Evolutionary conservation across 2,329 filamentous ascomycete genomes (phyloP), one percentile per base, ranked within the genome.

Genomic region (Fulvia fulva): DNA sequence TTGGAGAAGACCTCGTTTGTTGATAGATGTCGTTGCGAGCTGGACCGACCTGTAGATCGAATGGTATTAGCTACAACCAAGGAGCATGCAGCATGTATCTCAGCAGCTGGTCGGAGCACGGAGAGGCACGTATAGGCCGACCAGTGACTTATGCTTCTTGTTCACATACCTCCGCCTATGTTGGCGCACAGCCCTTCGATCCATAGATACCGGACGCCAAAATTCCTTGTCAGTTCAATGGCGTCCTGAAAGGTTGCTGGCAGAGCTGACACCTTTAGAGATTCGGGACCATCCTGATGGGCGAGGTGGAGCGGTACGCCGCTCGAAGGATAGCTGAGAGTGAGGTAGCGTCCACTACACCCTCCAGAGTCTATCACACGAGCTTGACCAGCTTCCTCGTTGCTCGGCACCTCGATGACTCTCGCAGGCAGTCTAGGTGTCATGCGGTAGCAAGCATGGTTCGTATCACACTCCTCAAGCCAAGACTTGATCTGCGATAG

Each of bases 161-260:
- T n/a, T n/a, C n/a, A n/a, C n/a, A n/a, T n/a, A n/a, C n/a, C n/a
- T n/a, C 11, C 28, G 28, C 11, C 28, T 6, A 5, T 5, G 28
- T 11, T 30, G 28, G 28, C 11, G 28, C 56, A 62, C 2, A 62
- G 45, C 9, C 25, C 41, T 19, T 59, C 57, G 14, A 62, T 59
- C 56, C 59, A 62, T 6, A 62, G 19, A 32, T 55, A 44, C 14
- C 45, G 32, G 21, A 54, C 12, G 5, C 28, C 53, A 6, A 59
- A 44, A 5, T 16, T 14, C n/a, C 21, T 7, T 5, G n/a, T 32
- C 7, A 59, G 26, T 9, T 21, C 14, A 4, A 55, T 47, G 1
- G 57, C 53, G 23, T 62, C 56, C 21, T 32, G 49, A 25, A 60
- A 60, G 3, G 51, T 51, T 1, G 34, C 34, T 6, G 34, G 34